phyloP scores from a whole-genome alignment of 2,329 filamentous ascomycete species.

The Pyrenophora seminiperda region DNA sequence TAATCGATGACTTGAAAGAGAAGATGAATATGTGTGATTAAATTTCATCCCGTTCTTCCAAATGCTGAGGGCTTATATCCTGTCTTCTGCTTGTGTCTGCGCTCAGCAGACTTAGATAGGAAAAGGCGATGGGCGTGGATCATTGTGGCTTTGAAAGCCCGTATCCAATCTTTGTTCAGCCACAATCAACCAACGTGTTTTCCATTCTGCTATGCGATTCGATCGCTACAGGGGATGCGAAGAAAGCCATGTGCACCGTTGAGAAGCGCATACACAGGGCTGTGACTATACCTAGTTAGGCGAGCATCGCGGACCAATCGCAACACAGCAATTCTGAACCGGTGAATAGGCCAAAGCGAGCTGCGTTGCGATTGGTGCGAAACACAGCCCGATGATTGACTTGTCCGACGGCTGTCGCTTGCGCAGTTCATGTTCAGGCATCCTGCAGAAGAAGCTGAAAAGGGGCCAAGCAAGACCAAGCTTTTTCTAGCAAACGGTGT shows the following conservation, averaged over 20 bases:
- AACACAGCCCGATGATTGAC: not conserved
- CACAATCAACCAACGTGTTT: not conserved
- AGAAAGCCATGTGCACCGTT: not conserved
- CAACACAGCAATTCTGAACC: not conserved
- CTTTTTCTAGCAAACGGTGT: not conserved
- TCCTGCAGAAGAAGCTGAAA: too few relatives aligned
- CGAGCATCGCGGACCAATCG: constrained; percentile 27
- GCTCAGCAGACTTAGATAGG: constrained; percentile 13
- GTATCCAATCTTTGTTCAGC: not conserved
- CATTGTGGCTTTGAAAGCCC: constrained; percentile 4
- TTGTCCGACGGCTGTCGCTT: not conserved
- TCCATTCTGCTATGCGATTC: not conserved
- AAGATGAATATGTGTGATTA: not conserved
- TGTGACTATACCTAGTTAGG: constrained; percentile 19
- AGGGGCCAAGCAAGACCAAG: constrained; percentile 3
- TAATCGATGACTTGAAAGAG: not conserved
- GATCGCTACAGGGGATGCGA: not conserved
- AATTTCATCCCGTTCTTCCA: not conserved
- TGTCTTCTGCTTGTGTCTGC: not conserved
- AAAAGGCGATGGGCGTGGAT: not conserved
- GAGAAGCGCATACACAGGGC: not conserved
- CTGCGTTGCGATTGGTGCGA: constrained; percentile 6
- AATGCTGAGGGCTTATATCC: constrained; percentile 14
- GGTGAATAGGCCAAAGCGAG: not conserved
- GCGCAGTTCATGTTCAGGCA: too few relatives aligned